Percentiles rank a stretch among this genome's conserved stretches.
Conservation (phyloP, 2,329 filamentous ascomycete species). For the Trichoderma pleuroti region DNA sequence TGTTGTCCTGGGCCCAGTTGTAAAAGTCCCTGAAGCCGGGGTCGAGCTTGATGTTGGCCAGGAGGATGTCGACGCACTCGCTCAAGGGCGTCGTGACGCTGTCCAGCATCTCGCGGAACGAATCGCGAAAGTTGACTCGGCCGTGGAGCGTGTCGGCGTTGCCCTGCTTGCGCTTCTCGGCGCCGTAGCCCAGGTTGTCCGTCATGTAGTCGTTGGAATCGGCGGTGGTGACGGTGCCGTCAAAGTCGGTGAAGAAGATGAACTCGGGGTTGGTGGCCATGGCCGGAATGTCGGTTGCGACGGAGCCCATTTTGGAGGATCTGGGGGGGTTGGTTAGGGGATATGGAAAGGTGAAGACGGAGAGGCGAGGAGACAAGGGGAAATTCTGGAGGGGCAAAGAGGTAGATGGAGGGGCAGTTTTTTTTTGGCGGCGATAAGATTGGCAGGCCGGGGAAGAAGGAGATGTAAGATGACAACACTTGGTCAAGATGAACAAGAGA, state of each 20-base stretch:
- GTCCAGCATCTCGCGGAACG: constrained; percentile 90
- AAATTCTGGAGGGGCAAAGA: not conserved
- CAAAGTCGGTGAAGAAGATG: constrained; percentile 99
- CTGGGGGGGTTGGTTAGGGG: not conserved
- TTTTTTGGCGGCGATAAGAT: not conserved
- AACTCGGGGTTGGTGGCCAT: constrained; percentile 71
- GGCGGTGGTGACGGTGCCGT: constrained; percentile 83
- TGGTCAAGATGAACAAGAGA: not conserved
- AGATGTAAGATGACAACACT: not conserved
- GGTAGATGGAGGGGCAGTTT: not conserved
- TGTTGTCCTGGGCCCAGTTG: constrained; percentile 73
- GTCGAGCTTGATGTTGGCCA: constrained; percentile 83
- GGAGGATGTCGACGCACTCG: constrained; percentile 74
- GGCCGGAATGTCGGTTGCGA: constrained; percentile 49
- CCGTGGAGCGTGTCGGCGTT: constrained; percentile 75
- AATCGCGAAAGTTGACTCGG: constrained; percentile 72
- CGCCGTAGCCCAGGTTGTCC: constrained; percentile 85
- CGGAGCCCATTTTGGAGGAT: constrained; percentile 41
- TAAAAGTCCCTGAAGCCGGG: constrained; percentile 86
- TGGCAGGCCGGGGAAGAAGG: not conserved
- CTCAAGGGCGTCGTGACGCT: constrained; percentile 76
- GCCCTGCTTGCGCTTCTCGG: constrained; percentile 63
- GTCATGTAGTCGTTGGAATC: constrained; percentile 72
- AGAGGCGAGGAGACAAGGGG: not conserved
- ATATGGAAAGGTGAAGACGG: not conserved